These are phyloP conservation scores for Apiotrichum laibachii DNA, from an alignment of 1,284 basidiomycete genomes.

Conservation along the genomic window DNA sequence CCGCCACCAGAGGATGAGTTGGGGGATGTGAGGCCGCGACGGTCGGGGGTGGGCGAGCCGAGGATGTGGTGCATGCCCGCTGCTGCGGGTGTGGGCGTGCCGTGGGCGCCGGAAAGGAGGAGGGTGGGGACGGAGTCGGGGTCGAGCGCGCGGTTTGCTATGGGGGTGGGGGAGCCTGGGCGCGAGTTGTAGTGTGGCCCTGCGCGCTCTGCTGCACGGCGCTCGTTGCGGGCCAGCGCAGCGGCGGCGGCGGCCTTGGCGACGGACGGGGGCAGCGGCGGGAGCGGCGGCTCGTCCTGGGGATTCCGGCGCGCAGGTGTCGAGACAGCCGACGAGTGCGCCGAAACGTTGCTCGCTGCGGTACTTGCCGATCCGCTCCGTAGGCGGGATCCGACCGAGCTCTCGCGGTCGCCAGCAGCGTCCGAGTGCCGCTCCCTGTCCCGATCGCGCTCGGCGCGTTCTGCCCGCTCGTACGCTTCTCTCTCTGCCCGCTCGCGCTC, in stretches of 20 bases:
- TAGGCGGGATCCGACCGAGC: background rate
- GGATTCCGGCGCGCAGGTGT: background rate
- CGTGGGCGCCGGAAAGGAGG: background rate
- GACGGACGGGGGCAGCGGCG: constrained; percentile 4
- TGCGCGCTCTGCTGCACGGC: background rate
- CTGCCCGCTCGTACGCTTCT: constrained; percentile 8
- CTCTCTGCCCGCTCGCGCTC: constrained; percentile 13
- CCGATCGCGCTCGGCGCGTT: constrained; percentile 6
- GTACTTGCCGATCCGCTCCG: background rate
- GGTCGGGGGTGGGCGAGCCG: background rate
- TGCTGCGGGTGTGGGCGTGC: background rate
- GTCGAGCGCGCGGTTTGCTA: background rate
- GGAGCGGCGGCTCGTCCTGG: background rate
- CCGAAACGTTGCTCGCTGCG: background rate
- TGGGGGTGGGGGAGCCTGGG: background rate
- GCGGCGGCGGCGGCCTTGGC: constrained; percentile 12
- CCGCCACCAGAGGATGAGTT: background rate
- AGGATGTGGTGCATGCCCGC: background rate
- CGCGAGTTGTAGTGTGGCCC: background rate
- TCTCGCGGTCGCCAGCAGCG: background rate
- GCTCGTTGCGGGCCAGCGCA: constrained; percentile 3
- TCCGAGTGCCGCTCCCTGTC: no score
- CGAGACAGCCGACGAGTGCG: constrained; percentile 1
- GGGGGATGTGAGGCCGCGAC: background rate
- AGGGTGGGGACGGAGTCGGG: background rate